Evolutionary conservation across 1,284 basidiomycete genomes (phyloP).

Genomic region (Hymenochaete sp.): DNA sequence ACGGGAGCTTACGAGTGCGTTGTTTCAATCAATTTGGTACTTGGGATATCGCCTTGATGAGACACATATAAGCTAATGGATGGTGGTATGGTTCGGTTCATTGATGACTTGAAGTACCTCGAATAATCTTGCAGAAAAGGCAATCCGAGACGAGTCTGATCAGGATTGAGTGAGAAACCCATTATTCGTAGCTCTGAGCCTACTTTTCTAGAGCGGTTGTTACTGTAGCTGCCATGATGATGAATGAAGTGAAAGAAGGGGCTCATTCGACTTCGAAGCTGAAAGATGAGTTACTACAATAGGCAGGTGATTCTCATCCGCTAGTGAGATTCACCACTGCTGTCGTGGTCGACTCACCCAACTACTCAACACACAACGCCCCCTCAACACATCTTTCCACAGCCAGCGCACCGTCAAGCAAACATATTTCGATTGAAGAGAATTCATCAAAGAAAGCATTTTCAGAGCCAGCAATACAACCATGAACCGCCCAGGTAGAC

Average conservation of each 20-base stretch:
- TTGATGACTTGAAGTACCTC: too few species aligned
- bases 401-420: neutral
- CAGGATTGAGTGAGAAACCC: too few species aligned
- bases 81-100: too few species aligned
- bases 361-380: neutral
- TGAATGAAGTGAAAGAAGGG: neutral
- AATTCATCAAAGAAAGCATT: neutral
- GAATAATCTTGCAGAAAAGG: slow-evolving; percentile 89
- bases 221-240: slow-evolving; percentile 1
- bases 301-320: neutral
- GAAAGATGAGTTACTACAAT: neutral
- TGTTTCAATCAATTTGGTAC: slow-evolving; percentile 80
- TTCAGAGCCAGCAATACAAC: neutral
- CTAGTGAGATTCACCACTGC: neutral
- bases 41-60: too few species aligned
- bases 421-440: neutral
- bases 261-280: too few species aligned
- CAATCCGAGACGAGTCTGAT: slow-evolving; percentile 49
- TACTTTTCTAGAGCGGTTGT: neutral
- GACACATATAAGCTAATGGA: too few species aligned
- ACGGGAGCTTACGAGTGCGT: slow-evolving; percentile 46
- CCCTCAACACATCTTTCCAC: neutral
- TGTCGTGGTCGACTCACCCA: neutral
- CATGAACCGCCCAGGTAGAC: slow-evolving; percentile 24
- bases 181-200: too few species aligned